phyloP scores from a whole-genome alignment of 1,284 basidiomycete species.

The Cystobasidiaceae sp. region DNA sequence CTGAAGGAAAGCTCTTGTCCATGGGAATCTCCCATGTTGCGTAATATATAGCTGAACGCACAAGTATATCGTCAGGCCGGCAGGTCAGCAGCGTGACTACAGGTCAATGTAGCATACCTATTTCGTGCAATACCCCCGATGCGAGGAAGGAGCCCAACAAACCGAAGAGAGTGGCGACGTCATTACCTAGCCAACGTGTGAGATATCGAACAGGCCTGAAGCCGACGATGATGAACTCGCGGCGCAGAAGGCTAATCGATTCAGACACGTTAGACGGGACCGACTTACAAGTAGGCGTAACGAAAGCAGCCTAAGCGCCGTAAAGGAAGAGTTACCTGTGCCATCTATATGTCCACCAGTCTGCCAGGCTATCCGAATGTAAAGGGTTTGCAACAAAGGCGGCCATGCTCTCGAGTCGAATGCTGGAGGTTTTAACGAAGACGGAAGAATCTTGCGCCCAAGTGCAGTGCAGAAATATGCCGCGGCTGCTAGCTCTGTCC shows the following conservation, averaged over 20 bases:
- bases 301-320: background rate
- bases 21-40: constrained; percentile 15
- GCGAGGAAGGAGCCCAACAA: constrained; percentile 19
- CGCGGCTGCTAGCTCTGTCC: background rate
- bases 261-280: background rate
- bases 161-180: background rate
- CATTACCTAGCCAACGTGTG: constrained; percentile 4
- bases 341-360: constrained; percentile 30
- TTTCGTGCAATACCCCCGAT: constrained; percentile 19
- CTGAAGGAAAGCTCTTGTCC: constrained; percentile 12
- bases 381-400: constrained; percentile 14
- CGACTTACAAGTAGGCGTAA: background rate
- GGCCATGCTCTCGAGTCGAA: constrained; percentile 22
- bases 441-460: background rate
- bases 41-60: background rate
- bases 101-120: background rate
- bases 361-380: constrained; percentile 10
- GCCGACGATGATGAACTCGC: constrained; percentile 15
- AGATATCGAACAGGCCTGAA: constrained; percentile 19
- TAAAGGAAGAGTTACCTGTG: constrained; percentile 1
- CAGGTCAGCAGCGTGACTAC: background rate
- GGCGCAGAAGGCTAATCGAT: constrained; percentile 7
- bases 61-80: background rate
- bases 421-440: background rate
- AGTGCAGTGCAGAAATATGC: background rate